Conservation (phyloP, 768 basidiomycete genomes). For the Ramaria sp. region DNA sequence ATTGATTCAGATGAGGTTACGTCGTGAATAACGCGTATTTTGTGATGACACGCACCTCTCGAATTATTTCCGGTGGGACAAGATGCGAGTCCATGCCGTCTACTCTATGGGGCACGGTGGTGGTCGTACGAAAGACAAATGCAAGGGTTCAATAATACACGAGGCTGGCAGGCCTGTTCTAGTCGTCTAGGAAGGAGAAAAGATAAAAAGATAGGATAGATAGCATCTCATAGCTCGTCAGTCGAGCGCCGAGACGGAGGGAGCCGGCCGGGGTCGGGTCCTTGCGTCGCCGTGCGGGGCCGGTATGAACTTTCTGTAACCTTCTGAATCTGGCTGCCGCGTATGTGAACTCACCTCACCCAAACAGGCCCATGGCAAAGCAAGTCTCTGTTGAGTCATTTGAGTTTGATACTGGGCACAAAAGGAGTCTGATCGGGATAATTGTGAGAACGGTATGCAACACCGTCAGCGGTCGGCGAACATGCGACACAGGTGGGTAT, state of each 20-base stretch:
- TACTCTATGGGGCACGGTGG: background rate
- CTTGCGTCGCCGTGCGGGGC: no score
- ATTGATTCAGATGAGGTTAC: background rate
- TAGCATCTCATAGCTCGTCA: background rate
- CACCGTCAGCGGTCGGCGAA: no score
- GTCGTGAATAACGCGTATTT: background rate
- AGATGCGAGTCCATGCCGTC: conserved; percentile 5
- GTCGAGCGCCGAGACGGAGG: background rate
- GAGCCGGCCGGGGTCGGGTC: background rate
- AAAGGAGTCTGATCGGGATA: no score
- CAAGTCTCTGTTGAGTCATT: no score
- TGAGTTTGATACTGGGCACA: no score
- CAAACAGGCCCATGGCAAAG: no score
- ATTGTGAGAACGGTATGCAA: no score
- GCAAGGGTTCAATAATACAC: background rate
- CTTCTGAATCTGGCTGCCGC: no score
- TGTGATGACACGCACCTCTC: conserved; percentile 2
- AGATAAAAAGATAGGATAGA: background rate
- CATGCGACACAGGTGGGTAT: no score
- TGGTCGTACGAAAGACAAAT: background rate
- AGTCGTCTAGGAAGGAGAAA: background rate
- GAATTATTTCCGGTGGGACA: conserved; percentile 7
- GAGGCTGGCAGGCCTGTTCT: background rate
- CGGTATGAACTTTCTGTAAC: no score
- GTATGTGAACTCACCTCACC: no score